phyloP scores from a whole-genome alignment of 257 asterid genomes.

The Solanum ossicruentum region DNA sequence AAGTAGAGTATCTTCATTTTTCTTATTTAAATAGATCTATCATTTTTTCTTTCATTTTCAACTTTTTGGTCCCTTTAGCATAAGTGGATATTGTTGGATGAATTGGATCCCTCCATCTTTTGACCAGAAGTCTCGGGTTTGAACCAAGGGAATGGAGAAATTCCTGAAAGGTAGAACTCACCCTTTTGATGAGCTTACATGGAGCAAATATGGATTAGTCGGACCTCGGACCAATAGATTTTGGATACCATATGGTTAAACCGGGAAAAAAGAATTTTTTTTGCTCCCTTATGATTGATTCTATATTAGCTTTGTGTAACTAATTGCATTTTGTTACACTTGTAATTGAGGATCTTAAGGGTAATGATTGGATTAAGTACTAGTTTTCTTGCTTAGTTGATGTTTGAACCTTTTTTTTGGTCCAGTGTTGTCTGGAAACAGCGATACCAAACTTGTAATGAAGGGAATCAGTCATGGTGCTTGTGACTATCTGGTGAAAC shows the following conservation, averaged over 20 bases:
- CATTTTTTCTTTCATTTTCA: background rate
- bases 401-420: background rate
- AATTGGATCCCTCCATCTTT: background rate
- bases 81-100: background rate
- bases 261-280: background rate
- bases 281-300: background rate
- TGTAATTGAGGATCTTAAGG: background rate
- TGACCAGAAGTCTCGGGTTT: background rate
- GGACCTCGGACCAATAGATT: background rate
- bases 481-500: conserved; percentile 86
- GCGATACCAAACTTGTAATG: conserved; percentile 65
- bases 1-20: conserved; percentile 3
- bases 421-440: conserved; percentile 74
- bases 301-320: background rate
- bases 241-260: background rate
- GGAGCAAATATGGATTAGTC: background rate
- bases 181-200: background rate
- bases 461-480: conserved; percentile 85
- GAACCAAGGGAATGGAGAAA: background rate
- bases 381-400: background rate
- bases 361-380: background rate
- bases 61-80: background rate
- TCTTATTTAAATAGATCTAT: background rate
- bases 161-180: background rate
- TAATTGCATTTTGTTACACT: background rate